Conservation (phyloP, 2,329 filamentous ascomycete genomes). For the Ceratocystis diversiconidia region DNA sequence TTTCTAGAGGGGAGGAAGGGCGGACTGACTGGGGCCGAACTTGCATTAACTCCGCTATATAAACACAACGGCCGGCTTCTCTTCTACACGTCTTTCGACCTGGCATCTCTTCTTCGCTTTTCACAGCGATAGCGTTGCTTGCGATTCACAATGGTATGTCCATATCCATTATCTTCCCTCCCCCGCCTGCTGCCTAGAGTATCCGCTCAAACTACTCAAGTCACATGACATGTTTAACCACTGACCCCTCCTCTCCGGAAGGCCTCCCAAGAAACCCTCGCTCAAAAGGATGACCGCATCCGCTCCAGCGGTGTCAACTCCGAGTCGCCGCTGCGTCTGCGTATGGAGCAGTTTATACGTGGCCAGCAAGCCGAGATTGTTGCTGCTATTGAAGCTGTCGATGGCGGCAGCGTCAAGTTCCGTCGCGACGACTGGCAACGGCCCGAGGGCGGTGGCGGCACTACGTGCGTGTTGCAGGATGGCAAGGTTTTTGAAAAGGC, state of each 20-base stretch:
- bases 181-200: neutral
- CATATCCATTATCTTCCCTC: neutral
- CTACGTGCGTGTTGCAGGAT: conserved; percentile 88
- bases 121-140: neutral
- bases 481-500: conserved; percentile 97
- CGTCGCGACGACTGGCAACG: conserved; percentile 74
- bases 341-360: conserved; percentile 95
- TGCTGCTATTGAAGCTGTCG: conserved; percentile 64
- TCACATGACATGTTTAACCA: neutral
- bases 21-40: neutral
- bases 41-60: neutral
- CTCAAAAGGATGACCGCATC: conserved; percentile 58
- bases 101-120: neutral
- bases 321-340: conserved; percentile 84
- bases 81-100: neutral
- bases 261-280: conserved; percentile 9
- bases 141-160: neutral
- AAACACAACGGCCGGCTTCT: neutral
- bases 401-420: conserved; percentile 53
- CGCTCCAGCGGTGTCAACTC: conserved; percentile 57
- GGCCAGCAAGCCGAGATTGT: conserved; percentile 84
- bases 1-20: neutral
- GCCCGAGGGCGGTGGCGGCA: conserved; percentile 79
- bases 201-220: neutral
- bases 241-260: conserved; percentile 6